Conservation (phyloP, 1,284 basidiomycete genomes). For the Cutaneotrichosporon arboriforme region DNA sequence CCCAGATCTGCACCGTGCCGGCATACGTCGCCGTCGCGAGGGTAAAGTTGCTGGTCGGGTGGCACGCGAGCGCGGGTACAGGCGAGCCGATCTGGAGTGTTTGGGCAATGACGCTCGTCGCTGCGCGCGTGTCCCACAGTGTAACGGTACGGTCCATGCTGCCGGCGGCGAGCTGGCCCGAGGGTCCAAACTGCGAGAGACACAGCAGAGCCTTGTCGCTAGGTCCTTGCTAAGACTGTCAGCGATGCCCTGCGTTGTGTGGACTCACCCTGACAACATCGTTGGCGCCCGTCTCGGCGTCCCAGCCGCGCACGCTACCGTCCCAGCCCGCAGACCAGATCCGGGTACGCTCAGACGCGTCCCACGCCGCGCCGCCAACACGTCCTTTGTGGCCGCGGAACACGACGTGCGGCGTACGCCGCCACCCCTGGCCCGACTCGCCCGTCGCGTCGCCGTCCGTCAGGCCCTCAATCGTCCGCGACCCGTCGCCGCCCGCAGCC, state of each 20-base stretch:
- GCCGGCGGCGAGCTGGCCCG: conserved; percentile 50
- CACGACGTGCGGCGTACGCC: conserved; percentile 38
- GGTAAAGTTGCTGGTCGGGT: conserved; percentile 60
- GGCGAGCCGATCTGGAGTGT: conserved; percentile 59
- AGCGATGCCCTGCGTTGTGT: not conserved
- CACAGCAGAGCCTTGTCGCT: conserved; percentile 49
- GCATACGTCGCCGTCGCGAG: conserved; percentile 77
- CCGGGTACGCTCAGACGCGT: conserved; percentile 28
- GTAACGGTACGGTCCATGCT: conserved; percentile 51
- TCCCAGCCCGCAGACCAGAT: conserved; percentile 50
- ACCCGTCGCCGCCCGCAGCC: conserved; percentile 22
- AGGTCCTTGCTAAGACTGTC: conserved; percentile 43
- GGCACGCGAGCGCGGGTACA: conserved; percentile 63
- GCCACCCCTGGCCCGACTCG: conserved; percentile 38
- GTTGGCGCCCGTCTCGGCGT: conserved; percentile 47
- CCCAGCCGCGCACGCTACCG: conserved; percentile 51
- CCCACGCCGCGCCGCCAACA: conserved; percentile 43
- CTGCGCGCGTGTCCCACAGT: conserved; percentile 51
- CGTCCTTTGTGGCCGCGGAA: conserved; percentile 45
- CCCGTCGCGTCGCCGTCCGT: conserved; percentile 37
- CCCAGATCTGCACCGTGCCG: conserved; percentile 78
- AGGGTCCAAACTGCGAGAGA: conserved; percentile 47
- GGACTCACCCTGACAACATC: conserved; percentile 43
- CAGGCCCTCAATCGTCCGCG: conserved; percentile 50
- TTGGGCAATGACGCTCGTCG: conserved; percentile 51